These are phyloP conservation scores for Tolypocladium pustulatum DNA, from an alignment of 2,329 filamentous ascomycete species.

Conservation along the genomic window DNA sequence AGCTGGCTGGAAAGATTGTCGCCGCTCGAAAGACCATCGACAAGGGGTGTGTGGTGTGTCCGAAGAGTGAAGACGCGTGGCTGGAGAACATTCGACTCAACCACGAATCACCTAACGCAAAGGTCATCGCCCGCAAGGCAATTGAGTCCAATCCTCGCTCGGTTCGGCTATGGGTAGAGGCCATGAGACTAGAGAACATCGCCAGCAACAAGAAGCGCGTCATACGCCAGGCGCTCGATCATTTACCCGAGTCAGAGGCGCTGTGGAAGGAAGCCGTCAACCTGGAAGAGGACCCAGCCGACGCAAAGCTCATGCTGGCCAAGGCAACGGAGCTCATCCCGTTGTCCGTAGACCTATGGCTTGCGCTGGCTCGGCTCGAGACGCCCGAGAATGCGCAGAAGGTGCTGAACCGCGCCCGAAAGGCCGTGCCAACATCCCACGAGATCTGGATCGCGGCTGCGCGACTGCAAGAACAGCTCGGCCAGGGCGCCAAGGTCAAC, in stretches of 20 bases:
- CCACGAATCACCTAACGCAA: conserved; percentile 75
- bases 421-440: conserved; percentile 83
- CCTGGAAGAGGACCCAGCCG: conserved; percentile 78
- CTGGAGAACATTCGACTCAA: conserved; percentile 91
- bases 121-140: conserved; percentile 86
- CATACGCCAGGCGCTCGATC: conserved; percentile 79
- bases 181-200: conserved; percentile 83
- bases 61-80: conserved; percentile 92
- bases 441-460: conserved; percentile 97
- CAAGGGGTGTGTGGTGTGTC: conserved; percentile 80
- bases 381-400: conserved; percentile 86
- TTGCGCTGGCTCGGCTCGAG: conserved; percentile 83
- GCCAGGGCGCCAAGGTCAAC: conserved; percentile 68
- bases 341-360: conserved; percentile 86
- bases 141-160: conserved; percentile 87
- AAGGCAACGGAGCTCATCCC: conserved; percentile 96
- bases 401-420: conserved; percentile 89
- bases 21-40: conserved; percentile 82
- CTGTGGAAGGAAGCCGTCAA: conserved; percentile 99
- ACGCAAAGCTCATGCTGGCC: conserved; percentile 79
- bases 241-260: conserved; percentile 86
- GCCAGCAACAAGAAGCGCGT: conserved; percentile 83
- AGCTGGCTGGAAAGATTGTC: conserved; percentile 83
- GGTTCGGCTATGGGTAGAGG: conserved; percentile 86
- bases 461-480: conserved; percentile 77